Conservation (phyloP, 2,329 filamentous ascomycete species). For the Penicillium sclerotigenum region DNA sequence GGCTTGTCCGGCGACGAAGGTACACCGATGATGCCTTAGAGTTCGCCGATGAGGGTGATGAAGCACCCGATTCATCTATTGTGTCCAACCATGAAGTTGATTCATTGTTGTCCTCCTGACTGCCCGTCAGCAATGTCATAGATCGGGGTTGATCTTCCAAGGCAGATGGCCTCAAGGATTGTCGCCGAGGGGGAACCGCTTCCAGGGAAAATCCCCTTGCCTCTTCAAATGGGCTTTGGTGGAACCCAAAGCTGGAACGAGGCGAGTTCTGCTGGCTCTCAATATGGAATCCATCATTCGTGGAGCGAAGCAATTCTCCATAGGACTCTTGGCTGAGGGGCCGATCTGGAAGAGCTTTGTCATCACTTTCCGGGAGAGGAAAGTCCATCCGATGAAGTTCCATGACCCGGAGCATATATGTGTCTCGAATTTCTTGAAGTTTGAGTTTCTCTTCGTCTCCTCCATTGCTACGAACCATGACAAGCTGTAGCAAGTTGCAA, state of each 20-base stretch:
- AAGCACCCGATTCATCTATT: constrained; percentile 84
- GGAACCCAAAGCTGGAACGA: constrained; percentile 48
- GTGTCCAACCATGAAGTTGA: constrained; percentile 92
- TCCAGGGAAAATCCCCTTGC: constrained; percentile 25
- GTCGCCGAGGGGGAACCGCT: constrained; percentile 36
- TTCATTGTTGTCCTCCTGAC: constrained; percentile 65
- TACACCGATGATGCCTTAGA: constrained; percentile 72
- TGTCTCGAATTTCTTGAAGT: constrained; percentile 85
- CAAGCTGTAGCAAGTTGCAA: constrained; percentile 80
- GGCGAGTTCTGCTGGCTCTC: constrained; percentile 41
- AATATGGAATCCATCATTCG: constrained; percentile 28
- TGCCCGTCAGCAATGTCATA: background rate
- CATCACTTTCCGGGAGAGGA: constrained; percentile 49
- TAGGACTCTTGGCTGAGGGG: constrained; percentile 59
- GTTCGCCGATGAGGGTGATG: constrained; percentile 73
- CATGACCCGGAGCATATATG: constrained; percentile 84
- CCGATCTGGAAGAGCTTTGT: constrained; percentile 73
- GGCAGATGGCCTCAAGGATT: constrained; percentile 39
- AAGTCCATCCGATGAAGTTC: constrained; percentile 72
- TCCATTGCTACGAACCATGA: constrained; percentile 77
- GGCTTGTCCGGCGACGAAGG: constrained; percentile 66
- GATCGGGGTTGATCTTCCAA: constrained; percentile 29
- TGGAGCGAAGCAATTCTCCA: constrained; percentile 42
- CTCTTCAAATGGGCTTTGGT: constrained; percentile 24
- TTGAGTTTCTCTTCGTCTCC: constrained; percentile 80